Base-by-base conservation (phyloP, 192 early-diverging fungal genomes). In the Coemansia sp. region DNA sequence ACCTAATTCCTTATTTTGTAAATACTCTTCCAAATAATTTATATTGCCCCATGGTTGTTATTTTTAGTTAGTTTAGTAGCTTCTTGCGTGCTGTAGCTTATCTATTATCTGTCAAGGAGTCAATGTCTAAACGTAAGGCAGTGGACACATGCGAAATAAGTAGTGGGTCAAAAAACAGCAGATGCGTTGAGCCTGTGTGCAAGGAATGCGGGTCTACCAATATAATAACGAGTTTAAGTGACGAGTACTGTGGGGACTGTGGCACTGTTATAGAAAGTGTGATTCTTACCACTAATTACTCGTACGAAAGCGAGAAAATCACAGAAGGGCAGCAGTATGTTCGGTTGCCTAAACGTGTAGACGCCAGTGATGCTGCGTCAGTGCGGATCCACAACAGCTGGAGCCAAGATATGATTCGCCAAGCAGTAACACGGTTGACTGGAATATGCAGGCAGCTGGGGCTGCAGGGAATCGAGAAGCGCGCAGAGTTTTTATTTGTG, bases 191-290 rank as follows among this genome's bases (percentile, higher is more conserved):
- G 37, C 37, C 39, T 26, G 39, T 4, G 18, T 59, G 57, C 56
- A 46, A 10, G n/a, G 61, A 46, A 21, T 62, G 61, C 42, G 37
- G 56, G 15, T 58, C 56, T 5, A 40, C 37, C 0, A 58, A 58
- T 36, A n/a, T 58, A 5, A 58, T 58, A 58, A 9, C 56, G 4
- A 39, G 56, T 39, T 36, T 36, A 7, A 56, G 77, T 48, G 71
- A 78, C 7, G 63, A 61, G 57, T 78, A 78, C 61, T 78, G 76
- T 40, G 67, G 70, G 16, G 55, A 68, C 21, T 78, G 76, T 45
- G 76, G 76, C 18, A 63, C 76, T 4, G 76, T 78, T 7, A 21
- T 66, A 16, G 62, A 66, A 45, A 60, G 41, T 41, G 41, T 69
- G 11, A 46, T 64, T 8, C 57, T 78, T 12, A 69, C 63, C 8